Base-by-base conservation (phyloP, 352 stramenopile species). In the Globisporangium mamillatum region DNA sequence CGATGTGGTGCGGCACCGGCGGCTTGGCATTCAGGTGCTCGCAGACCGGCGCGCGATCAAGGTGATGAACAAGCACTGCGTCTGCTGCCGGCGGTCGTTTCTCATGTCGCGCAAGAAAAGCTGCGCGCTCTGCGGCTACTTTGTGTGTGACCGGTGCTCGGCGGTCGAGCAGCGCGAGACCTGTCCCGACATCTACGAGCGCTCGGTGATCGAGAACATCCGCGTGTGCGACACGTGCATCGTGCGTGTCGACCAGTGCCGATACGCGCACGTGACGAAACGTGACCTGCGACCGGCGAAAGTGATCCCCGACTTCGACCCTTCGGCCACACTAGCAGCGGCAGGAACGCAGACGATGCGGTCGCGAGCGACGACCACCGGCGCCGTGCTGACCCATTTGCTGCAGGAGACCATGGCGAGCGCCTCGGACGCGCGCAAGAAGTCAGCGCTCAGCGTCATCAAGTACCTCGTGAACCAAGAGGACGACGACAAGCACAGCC, bases 1-100 rank as follows among this genome's bases (percentile, higher is more conserved):
- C 25, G 57, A 78, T 6, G 66, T 88, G 36, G 75, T 80, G n/a
- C 71, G 71, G 10, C 75, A 77, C 18, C 75, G 78, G 29, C 74
- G 80, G 16, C 76, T 88, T 63, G 77, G 80, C 20, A 82, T 86
- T 72, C 78, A 88, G 60, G 75, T 88, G 16, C 69, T 86, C 6
- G 72, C 82, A 4, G 74, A 80, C 38, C 78, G 72, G 22, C 75
- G 70, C 32, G 63, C 60, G 0, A 53, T 77, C 3, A 34, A 72
- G 25, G 71, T 70, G 12, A 57, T 60, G 10, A 73, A 75, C 14
- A 54, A 69, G 1, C 66, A 79, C 57, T 86, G 79, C 61, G 69
- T 73, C 36, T 84, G 79, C 41, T 86, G 79, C 50, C 67, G 60
- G 48, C 75, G 77, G 4, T 81, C 77, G 6, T 86, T 84, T 56